A percentile compares a stretch with the other conserved stretches of the same genome.
phyloP scores from a whole-genome alignment of 805 yeast genomes.

The Suhomyces sp. region DNA sequence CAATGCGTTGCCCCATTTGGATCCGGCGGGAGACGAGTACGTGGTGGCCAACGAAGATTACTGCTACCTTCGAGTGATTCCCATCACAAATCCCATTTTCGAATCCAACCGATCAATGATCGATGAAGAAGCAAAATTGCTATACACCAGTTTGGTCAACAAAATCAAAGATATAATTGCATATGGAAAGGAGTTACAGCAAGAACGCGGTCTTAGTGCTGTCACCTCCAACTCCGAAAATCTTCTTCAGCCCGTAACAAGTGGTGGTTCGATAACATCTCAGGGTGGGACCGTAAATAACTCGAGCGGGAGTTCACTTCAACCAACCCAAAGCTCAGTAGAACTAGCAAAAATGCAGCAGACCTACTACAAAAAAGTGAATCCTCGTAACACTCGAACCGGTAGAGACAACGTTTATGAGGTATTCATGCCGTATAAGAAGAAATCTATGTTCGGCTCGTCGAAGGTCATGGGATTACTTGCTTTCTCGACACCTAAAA shows the following conservation, averaged over 20 bases:
- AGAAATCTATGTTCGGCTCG: constrained; percentile 27
- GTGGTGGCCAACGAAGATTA: constrained; percentile 30
- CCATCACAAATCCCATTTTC: constrained; percentile 21
- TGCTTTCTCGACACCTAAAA: constrained; percentile 32
- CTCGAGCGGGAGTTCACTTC: not conserved
- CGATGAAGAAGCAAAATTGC: constrained; percentile 32
- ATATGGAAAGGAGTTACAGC: constrained; percentile 20
- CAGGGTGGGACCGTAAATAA: not conserved
- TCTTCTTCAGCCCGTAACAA: not conserved
- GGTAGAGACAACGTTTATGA: constrained; percentile 20
- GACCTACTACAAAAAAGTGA: constrained; percentile 21
- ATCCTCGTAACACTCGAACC: constrained; percentile 2
- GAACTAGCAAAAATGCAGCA: constrained; percentile 31
- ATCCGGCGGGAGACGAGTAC: constrained; percentile 23
- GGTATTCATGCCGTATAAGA: constrained; percentile 28
- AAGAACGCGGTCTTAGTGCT: not conserved
- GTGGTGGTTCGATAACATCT: not conserved
- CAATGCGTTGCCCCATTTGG: constrained; percentile 12
- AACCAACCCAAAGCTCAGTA: constrained; percentile 20
- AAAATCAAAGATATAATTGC: constrained; percentile 28
- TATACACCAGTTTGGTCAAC: constrained; percentile 26
- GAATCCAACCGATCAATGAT: constrained; percentile 30
- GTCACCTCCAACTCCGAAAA: not conserved
- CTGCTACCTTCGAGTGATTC: constrained; percentile 25
- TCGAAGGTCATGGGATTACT: constrained; percentile 31